These are phyloP conservation scores for Daedalea quercina DNA, from an alignment of 768 basidiomycete genomes.

Conservation along the genomic window DNA sequence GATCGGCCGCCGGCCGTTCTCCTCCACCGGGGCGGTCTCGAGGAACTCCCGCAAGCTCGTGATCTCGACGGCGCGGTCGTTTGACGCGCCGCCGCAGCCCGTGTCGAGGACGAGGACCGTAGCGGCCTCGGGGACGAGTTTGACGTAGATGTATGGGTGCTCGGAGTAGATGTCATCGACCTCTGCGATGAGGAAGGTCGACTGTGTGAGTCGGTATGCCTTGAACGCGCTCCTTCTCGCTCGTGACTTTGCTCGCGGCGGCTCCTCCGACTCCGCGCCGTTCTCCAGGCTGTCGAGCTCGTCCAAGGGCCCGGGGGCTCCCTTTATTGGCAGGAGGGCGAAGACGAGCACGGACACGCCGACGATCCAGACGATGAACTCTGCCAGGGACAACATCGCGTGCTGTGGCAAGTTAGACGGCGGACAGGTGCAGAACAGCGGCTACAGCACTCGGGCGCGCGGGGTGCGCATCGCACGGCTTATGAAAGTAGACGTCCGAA, in stretches of 20 bases:
- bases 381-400: conserved; percentile 4
- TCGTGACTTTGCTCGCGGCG: not conserved
- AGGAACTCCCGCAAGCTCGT: conserved; percentile 43
- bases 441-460: too few species aligned
- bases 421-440: not conserved
- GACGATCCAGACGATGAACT: conserved; percentile 6
- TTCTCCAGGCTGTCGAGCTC: not conserved
- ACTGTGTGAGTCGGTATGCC: conserved; percentile 26
- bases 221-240: conserved; percentile 24
- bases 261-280: not conserved
- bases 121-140: conserved; percentile 29
- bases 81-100: conserved; percentile 45
- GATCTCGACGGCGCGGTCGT: conserved; percentile 32
- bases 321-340: not conserved
- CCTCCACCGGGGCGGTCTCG: conserved; percentile 36
- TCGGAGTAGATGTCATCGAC: conserved; percentile 45
- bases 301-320: too few species aligned
- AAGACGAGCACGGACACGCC: not conserved
- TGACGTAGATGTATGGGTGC: conserved; percentile 50
- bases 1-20: conserved; percentile 37
- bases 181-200: conserved; percentile 42
- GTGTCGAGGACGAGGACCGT: conserved; percentile 47
- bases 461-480: too few species aligned
- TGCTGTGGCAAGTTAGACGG: not conserved
- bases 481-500: too few species aligned